Evolutionary conservation across 129 eudicot genomes (phyloP).

Genomic region (Chrysanthemum lavandulifolium): DNA sequence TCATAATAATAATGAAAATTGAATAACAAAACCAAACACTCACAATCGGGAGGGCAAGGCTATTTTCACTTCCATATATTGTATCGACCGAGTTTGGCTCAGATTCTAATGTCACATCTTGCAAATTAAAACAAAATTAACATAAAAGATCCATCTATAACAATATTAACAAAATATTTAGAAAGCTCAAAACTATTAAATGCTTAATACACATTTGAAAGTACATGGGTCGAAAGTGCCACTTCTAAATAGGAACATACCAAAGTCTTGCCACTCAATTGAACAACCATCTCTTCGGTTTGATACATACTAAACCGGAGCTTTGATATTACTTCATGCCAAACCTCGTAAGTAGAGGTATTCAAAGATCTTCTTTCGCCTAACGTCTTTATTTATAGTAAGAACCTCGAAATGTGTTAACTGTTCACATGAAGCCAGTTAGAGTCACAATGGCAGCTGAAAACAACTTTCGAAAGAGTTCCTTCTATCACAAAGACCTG

Average conservation of each 20-base stretch:
- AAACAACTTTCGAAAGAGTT: not conserved
- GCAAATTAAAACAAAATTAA: no score
- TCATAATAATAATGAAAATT: no score
- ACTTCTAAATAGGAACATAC: constrained; percentile 29
- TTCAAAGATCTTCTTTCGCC: constrained; percentile 55
- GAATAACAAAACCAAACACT: no score
- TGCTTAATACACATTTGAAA: not conserved
- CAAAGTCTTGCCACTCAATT: constrained; percentile 85
- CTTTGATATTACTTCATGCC: constrained; percentile 73
- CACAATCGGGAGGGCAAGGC: no score
- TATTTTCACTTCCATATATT: no score
- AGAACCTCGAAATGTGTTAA: constrained; percentile 68
- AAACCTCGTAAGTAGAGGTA: constrained; percentile 35
- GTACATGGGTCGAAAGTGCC: not conserved
- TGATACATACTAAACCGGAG: constrained; percentile 71
- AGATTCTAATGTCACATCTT: no score
- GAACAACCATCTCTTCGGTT: constrained; percentile 95
- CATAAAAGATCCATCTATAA: no score
- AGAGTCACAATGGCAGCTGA: constrained; percentile 15
- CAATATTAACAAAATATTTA: no score
- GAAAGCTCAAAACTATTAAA: no score
- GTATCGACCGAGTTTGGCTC: no score
- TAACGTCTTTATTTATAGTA: constrained; percentile 77
- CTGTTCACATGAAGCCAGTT: constrained; percentile 35
- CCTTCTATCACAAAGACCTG: no score